Base-by-base conservation (phyloP, 2,329 filamentous ascomycete genomes). In the Dothiorella sarmentorum region DNA sequence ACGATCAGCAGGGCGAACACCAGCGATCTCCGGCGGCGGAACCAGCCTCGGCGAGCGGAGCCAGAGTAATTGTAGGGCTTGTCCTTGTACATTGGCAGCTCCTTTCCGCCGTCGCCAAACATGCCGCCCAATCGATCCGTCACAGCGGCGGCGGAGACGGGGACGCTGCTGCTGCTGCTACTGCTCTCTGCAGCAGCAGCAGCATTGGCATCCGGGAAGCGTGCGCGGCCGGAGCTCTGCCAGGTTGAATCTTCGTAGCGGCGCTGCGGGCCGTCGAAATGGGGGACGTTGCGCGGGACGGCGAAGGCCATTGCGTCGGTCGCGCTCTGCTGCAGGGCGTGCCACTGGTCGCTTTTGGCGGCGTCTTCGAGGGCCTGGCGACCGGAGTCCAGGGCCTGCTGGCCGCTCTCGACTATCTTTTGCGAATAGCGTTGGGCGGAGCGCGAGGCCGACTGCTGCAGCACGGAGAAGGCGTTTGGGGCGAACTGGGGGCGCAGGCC, bases 11-110 rank as follows among this genome's bases (percentile, higher is more conserved):
- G 74, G 22, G 82, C 62, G 42, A 82, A 69, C 2, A 75, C 79
- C 20, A 86, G 64, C 26, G 84, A 73, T 60, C 88, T 79, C 76
- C 88, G 90, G 67, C 83, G 82, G 71, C 82, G 82, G 76, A 84
- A 86, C 65, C 84, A 31, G 84, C 80, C 53, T 80, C 78, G 66
- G 83, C 82, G 65, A 15, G 83, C 84, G 31, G 80, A 31, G 60
- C 64, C 76, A 42, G 83, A 80, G 67, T 89, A 87, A 52, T 81
- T 82, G 70, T 90, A 94, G n/a, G 94, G 94, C 73, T 99, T 99
- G 76, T 99, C 94, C 76, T 99, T 99, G 79, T 99, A 99, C 89
- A 97, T 92, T 44, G 94, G 94, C 62, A 99, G 78, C 60, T 85
- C 79, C 61, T 72, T 73, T n/a, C n/a, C n/a, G 75, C 82, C 77